These are phyloP conservation scores for Aureobasidium subglaciale DNA, from an alignment of 2,329 filamentous ascomycete species.

Conservation along the genomic window DNA sequence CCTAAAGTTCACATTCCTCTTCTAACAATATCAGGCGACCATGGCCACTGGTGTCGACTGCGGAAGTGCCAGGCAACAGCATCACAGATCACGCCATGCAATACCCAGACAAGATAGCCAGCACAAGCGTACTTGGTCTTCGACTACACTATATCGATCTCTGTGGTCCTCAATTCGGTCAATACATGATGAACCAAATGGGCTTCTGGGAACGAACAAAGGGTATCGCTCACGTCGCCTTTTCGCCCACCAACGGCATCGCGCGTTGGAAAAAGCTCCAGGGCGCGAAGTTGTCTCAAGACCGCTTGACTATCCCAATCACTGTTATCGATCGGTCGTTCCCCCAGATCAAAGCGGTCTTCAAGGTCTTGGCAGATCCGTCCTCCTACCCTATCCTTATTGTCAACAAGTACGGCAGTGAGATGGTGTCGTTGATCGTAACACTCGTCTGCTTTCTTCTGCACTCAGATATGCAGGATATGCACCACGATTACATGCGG, in stretches of 20 bases:
- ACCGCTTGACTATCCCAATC: background rate
- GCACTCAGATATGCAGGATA: background rate
- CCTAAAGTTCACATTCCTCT: too few species aligned
- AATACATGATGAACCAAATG: background rate
- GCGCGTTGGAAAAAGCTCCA: background rate
- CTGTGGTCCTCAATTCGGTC: background rate
- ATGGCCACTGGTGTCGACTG: background rate
- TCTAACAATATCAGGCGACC: background rate
- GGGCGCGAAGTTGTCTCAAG: background rate
- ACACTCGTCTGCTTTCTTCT: background rate
- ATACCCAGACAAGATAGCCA: background rate
- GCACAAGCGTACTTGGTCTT: background rate
- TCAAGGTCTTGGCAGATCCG: background rate
- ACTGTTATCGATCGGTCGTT: background rate
- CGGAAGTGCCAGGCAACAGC: background rate
- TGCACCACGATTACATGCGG: background rate
- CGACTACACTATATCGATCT: background rate
- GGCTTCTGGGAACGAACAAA: background rate
- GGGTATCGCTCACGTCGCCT: background rate
- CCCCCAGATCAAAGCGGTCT: conserved; percentile 2
- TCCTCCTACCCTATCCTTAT: conserved; percentile 1
- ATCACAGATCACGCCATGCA: background rate
- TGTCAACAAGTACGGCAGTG: background rate
- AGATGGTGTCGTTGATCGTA: background rate
- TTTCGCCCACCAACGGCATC: background rate